Evolutionary conservation across 495 filamentous ascomycete species (phyloP).

Genomic region (Neurospora sp.): DNA sequence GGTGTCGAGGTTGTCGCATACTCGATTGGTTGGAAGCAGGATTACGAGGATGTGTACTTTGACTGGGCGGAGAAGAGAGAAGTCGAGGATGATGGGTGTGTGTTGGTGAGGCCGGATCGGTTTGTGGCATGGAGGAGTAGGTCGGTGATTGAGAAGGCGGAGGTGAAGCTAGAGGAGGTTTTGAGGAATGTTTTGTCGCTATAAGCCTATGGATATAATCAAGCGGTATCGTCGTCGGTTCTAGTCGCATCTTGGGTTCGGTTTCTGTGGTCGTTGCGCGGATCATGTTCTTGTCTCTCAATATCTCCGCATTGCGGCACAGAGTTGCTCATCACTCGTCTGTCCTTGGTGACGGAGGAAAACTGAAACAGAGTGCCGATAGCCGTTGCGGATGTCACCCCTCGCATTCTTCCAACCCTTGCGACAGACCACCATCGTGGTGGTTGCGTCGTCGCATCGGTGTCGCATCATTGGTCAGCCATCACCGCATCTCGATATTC

Average conservation of each 20-base stretch:
- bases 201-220: not conserved
- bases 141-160: conserved; percentile 11
- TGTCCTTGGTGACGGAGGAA: not conserved
- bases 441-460: not conserved
- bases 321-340: too few species aligned
- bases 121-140: conserved; percentile 33
- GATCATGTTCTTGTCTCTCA: not conserved
- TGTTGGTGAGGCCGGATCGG: conserved; percentile 33
- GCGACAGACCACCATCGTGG: not conserved
- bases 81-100: conserved; percentile 30
- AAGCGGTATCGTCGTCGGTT: not conserved
- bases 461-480: not conserved
- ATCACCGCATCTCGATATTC: not conserved
- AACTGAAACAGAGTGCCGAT: not conserved
- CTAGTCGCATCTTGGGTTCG: not conserved
- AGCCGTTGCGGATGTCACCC: not conserved
- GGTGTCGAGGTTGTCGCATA: conserved; percentile 21
- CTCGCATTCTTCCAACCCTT: not conserved
- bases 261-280: not conserved
- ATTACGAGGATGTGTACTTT: conserved; percentile 31
- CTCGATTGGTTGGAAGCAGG: conserved; percentile 28
- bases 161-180: conserved; percentile 15
- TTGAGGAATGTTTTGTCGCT: conserved; percentile 12
- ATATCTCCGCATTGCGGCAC: not conserved
- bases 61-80: conserved; percentile 26